Evolutionary conservation across 2,329 filamentous ascomycete species (phyloP).

Genomic region (Aspergillus jensenii): DNA sequence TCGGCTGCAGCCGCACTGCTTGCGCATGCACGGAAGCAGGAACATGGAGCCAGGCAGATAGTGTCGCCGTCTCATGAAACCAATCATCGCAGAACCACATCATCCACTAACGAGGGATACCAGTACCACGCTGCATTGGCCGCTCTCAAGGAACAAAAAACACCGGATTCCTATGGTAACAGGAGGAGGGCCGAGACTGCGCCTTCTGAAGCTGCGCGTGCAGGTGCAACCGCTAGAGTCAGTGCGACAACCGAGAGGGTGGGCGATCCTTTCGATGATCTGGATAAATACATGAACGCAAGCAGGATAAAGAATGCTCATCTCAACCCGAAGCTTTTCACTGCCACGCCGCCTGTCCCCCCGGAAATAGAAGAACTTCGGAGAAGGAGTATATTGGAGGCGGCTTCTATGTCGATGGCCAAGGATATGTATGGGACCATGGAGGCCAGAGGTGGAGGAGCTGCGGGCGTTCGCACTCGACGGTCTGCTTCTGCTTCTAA

Average conservation of each 20-base stretch:
- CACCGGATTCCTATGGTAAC: conserved; percentile 66
- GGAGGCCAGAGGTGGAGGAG: conserved; percentile 41
- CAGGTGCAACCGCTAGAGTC: conserved; percentile 58
- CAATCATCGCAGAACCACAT: conserved; percentile 51
- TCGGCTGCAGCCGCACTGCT: conserved; percentile 71
- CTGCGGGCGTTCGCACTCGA: conserved; percentile 33
- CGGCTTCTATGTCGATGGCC: conserved; percentile 86
- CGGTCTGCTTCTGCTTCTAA: conserved; percentile 30
- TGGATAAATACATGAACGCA: conserved; percentile 48
- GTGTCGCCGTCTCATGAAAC: conserved; percentile 59
- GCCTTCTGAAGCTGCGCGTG: conserved; percentile 58
- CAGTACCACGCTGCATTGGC: conserved; percentile 75
- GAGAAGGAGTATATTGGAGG: conserved; percentile 70
- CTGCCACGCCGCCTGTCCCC: conserved; percentile 69
- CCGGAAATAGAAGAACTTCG: conserved; percentile 72
- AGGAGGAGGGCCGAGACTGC: conserved; percentile 66
- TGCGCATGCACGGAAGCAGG: conserved; percentile 70
- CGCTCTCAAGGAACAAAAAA: conserved; percentile 46
- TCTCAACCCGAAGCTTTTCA: conserved; percentile 76
- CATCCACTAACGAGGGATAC: conserved; percentile 64
- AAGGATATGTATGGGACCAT: conserved; percentile 75
- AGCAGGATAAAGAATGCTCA: conserved; percentile 65
- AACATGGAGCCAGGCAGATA: conserved; percentile 56
- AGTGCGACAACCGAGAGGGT: conserved; percentile 62
- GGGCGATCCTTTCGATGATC: conserved; percentile 52